Conservation (phyloP, 495 filamentous ascomycete genomes). For the Penicillium crystallinum region DNA sequence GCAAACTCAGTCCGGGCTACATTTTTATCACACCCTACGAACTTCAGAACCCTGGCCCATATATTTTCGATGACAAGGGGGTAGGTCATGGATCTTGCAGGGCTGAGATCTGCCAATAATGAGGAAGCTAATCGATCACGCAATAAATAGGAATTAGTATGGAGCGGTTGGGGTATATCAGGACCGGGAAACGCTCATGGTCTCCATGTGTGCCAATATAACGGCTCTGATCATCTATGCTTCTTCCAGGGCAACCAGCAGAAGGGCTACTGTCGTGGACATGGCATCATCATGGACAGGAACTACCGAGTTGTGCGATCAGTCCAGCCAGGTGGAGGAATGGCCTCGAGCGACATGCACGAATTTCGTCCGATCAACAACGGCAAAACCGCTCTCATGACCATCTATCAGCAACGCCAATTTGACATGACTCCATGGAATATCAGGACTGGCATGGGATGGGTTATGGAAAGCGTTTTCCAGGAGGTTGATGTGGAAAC, state of each 20-base stretch:
- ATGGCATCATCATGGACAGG: constrained; percentile 50
- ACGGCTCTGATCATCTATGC: constrained; percentile 47
- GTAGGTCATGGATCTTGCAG: constrained; percentile 23
- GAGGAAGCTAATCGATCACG: constrained; percentile 9
- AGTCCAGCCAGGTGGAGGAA: constrained; percentile 40
- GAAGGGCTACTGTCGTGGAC: constrained; percentile 49
- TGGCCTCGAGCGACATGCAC: constrained; percentile 48
- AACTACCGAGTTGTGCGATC: constrained; percentile 46
- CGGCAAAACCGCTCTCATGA: constrained; percentile 50
- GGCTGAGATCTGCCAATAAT: neutral
- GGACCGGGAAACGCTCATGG: constrained; percentile 39
- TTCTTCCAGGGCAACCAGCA: constrained; percentile 52
- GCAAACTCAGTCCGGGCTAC: constrained; percentile 37
- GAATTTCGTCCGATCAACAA: constrained; percentile 44
- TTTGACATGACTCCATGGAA: constrained; percentile 51
- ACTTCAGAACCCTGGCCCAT: constrained; percentile 36
- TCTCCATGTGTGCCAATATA: constrained; percentile 43
- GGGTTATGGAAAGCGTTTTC: constrained; percentile 48
- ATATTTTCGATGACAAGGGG: constrained; percentile 42
- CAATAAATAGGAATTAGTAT: constrained; percentile 37
- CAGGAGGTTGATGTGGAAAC: constrained; percentile 50
- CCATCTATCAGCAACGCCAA: constrained; percentile 51
- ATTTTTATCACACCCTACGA: constrained; percentile 44
- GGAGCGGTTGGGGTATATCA: constrained; percentile 41
- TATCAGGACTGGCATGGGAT: constrained; percentile 41